Conservation (phyloP, 225 moss, liverwort and hornwort species). For the Pseudoscleropodium purum region DNA sequence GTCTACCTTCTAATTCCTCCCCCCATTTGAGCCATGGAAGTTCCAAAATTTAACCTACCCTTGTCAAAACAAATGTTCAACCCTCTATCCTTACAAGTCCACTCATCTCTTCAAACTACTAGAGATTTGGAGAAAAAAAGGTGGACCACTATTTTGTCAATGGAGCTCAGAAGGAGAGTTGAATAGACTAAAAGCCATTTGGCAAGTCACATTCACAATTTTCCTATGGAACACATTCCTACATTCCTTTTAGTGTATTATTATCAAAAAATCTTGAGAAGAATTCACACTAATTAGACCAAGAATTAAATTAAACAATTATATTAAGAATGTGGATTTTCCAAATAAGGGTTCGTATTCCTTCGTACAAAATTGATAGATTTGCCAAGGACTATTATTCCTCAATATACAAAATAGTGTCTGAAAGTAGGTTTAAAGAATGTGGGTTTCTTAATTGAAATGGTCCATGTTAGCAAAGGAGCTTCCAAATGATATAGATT, state of each 20-base stretch:
- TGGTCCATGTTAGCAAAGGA: neutral
- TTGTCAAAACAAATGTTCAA: too few relatives aligned
- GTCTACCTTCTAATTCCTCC: too few relatives aligned
- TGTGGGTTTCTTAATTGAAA: neutral
- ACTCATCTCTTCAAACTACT: too few relatives aligned
- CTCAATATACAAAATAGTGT: neutral
- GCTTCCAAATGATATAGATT: neutral
- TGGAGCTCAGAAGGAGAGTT: too few relatives aligned
- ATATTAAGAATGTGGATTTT: neutral
- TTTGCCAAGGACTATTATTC: neutral
- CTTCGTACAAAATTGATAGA: neutral
- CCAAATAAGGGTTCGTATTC: neutral
- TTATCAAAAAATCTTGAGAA: neutral
- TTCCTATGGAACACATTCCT: neutral
- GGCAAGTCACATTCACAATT: too few relatives aligned
- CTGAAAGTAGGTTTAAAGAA: neutral
- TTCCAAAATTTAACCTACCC: too few relatives aligned
- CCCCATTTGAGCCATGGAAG: too few relatives aligned
- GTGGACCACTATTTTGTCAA: too few relatives aligned
- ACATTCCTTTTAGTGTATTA: neutral
- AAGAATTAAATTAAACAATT: neutral
- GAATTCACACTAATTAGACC: neutral
- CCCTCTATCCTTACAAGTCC: too few relatives aligned
- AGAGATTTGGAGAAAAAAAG: too few relatives aligned
- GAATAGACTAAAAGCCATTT: too few relatives aligned